Evolutionary conservation across 192 early-diverging fungal species (phyloP), one percentile per base, ranked within the genome.

Genomic region (Glomus cerebriforme): DNA sequence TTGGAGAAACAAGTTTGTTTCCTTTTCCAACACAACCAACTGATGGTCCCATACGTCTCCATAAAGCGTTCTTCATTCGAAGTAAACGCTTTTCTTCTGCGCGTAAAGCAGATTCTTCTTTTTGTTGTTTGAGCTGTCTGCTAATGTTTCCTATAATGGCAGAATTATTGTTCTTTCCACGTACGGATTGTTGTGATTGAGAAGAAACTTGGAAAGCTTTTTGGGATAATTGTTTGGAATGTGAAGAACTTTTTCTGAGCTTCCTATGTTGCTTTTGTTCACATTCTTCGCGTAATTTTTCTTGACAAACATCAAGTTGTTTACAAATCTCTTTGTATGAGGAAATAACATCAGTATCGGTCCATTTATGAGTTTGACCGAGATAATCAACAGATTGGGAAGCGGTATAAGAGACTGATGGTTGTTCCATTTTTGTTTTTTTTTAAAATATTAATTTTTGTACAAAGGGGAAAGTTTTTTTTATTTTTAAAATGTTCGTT

Each of bases 401-500:
- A 1, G 66, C 66, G 15, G 65, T 59, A 1, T 34, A 24, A 22
- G 47, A 58, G 13, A 69, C 29, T 43, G 74, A 60, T 64, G 60
- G 74, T 47, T 66, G 37, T 78, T 78, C 77, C 77, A 78, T 78
- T 68, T n/a, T n/a, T n/a, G n/a, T n/a, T n/a, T n/a, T n/a, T n/a
- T 58, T 78, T 43, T 15, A 31, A 64, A 27, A 17, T 47, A 49
- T 17, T 10, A 45, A 49, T 49, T 49, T 17, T 49, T 49, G 15
- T 49, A 49, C 47, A 49, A 13, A n/a, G n/a, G n/a, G n/a, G n/a
- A 13, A 49, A 17, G 13, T 17, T 13, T 49, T 17, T 49, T 54
- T 54, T 22, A 3, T 19, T 0, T 47, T 43, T 43, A 43, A 3
- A 54, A 0, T 54, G 45, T 47, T 47, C 45, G 45, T 47, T 47